These are phyloP conservation scores for Cyclocybe cylindracea DNA, from an alignment of 768 basidiomycete species.

Conservation along the genomic window DNA sequence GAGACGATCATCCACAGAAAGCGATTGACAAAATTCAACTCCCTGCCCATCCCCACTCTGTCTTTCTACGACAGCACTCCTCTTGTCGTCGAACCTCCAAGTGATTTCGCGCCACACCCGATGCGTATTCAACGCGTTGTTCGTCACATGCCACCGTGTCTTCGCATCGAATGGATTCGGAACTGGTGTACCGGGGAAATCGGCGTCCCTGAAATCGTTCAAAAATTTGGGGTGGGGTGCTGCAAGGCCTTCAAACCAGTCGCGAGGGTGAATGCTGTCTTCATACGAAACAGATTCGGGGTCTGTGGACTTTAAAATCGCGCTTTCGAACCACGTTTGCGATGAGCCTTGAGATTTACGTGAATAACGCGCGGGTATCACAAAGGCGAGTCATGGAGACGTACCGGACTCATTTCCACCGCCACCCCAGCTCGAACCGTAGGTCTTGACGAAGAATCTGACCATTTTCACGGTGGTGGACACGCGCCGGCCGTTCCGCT, in stretches of 20 bases:
- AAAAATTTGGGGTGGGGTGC: conserved; percentile 19
- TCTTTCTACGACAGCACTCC: not conserved
- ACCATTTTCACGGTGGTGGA: conserved; percentile 23
- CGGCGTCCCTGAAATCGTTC: conserved; percentile 12
- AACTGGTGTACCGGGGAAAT: conserved; percentile 4
- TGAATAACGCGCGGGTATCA: not conserved
- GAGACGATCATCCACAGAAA: conserved; percentile 23
- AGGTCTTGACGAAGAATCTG: conserved; percentile 21
- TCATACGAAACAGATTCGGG: conserved; percentile 9
- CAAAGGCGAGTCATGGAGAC: not conserved
- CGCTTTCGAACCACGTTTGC: conserved; percentile 25
- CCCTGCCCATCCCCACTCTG: conserved; percentile 6
- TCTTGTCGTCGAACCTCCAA: conserved; percentile 11
- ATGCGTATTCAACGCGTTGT: conserved; percentile 4
- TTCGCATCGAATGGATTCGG: conserved; percentile 19
- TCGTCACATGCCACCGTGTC: conserved; percentile 19
- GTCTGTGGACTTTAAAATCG: conserved; percentile 18
- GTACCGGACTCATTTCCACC: conserved; percentile 1
- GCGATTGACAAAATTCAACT: conserved; percentile 14
- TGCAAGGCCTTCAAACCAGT: conserved; percentile 20
- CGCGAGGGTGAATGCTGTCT: conserved; percentile 12
- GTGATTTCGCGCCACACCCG: conserved; percentile 14
- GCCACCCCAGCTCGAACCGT: conserved; percentile 20
- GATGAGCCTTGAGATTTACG: conserved; percentile 1
- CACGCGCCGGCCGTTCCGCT: conserved; percentile 12